Base-by-base conservation (phyloP, 1,284 basidiomycete species). In the Xerocomus nothofagi region DNA sequence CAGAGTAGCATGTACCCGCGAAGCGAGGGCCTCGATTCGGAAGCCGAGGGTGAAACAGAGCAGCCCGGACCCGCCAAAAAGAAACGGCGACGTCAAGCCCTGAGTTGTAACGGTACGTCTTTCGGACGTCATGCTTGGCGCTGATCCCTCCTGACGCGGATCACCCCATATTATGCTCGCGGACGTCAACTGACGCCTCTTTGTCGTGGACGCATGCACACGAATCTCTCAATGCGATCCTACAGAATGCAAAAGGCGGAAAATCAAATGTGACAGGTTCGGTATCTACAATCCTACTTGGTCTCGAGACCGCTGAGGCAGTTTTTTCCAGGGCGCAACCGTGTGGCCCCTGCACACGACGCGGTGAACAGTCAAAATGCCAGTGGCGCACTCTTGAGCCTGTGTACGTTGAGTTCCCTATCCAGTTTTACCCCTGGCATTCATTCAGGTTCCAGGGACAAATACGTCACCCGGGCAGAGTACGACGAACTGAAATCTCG, bases 91-190 rank as follows among this genome's bases (percentile, higher is more conserved):
- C 71, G 86, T 47, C 86, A 88, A 62, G 84, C 86, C 32, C 68
- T 88, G 58, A 88, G 86, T 60, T 88, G 86, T 68, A 88, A 86
- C 49, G 86, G 86, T 87, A 65, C 72, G 79, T 71, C 32, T 44
- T 54, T 53, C 37, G 12, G 1, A 54, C 42, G 39, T 55, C 56
- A 55, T 50, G 20, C 44, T 46, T 43, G 29, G 41, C 47, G 44
- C 26, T 40, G 38, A 52, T 49, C 43, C 26, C 44, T 45, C 30
- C 44, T 56, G 44, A 62, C 50, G 40, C 31, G 15, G 44, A 32
- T 49, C 29, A 39, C 42, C 41, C 36, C 29, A n/a, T n/a, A n/a
- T 40, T 17, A 24, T 39, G 11, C 49, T 26, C 40, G 26, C 42
- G 27, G 12, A 39, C n/a, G 23, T 50, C 38, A 18, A 47, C 41